Evolutionary conservation across 257 asterid species (phyloP), one percentile per base, ranked within the genome.

Genomic region (Paraleonurus japonicus): DNA sequence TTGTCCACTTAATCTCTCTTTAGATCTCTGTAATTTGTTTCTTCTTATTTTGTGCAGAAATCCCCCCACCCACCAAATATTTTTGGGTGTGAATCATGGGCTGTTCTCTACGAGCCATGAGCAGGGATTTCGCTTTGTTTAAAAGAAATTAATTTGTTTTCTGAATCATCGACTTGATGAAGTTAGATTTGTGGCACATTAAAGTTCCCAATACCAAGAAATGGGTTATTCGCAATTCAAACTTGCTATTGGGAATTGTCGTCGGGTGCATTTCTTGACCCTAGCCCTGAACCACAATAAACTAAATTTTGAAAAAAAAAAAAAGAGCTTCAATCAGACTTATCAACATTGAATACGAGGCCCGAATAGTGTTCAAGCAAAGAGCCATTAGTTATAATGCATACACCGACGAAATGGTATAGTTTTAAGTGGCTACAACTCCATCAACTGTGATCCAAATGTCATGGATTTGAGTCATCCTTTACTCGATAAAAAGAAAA

Each of bases 1-100:
- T 32, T 43, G 22, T 61, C 69, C 68, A 24, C 24, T 28, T 26
- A 16, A 0, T 65, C 74, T 63, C 47, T 74, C 55, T 57, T 43
- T 19, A 61, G 22, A 19, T 20, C 22, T 37, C 19, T 28, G 23
- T 26, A 12, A 2, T 45, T 59, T 3, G 20, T 4, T 41, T 20
- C 4, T 58, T 7, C 16, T 30, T n/a, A n/a, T 45, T 73, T 16
- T 71, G 22, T 19, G 28, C 4, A 19, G 41, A 59, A 59, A n/a
- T 10, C 22, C 30, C 30, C 4, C 33, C 30, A 4, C 2, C 20
- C 1, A 10, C 57, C 51, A 43, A 13, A 43, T 59, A 6, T 17
- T 19, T 61, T 71, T 33, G 3, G 43, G 28, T 60, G n/a, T 23
- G 59, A 20, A 37, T 22, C 51, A 50, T 30, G 61, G 12, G 57